phyloP scores from a whole-genome alignment of 371 early-diverging fungal genomes.

The Mortierella sp. region DNA sequence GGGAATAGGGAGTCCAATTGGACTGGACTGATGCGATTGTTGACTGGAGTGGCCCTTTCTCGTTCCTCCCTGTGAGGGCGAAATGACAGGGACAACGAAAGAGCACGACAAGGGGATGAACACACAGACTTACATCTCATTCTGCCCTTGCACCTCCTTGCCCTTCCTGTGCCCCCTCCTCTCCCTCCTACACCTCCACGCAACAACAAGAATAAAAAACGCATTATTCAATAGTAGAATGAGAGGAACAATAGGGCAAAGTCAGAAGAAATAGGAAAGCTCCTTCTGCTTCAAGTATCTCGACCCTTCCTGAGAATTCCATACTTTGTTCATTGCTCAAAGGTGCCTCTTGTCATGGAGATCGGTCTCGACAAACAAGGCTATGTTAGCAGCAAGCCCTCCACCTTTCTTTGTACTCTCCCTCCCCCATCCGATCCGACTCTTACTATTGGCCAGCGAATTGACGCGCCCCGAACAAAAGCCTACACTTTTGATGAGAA shows the following conservation, averaged over 20 bases:
- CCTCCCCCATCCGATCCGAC: neutral
- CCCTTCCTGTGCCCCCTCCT: neutral
- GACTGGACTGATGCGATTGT: conserved; percentile 16
- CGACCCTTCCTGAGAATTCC: conserved; percentile 35
- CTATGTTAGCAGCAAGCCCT: neutral
- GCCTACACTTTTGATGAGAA: neutral
- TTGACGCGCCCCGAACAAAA: neutral
- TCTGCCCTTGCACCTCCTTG: conserved; percentile 42
- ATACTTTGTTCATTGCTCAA: neutral
- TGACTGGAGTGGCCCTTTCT: neutral
- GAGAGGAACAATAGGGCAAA: neutral
- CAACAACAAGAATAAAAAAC: neutral
- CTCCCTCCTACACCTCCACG: neutral
- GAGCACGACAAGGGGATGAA: conserved; percentile 14
- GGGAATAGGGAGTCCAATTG: conserved; percentile 22
- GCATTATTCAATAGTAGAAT: neutral
- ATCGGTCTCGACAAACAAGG: conserved; percentile 14
- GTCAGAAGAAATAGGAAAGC: conserved; percentile 11
- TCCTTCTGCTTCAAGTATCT: conserved; percentile 11
- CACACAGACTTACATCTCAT: conserved; percentile 20
- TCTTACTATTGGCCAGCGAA: neutral
- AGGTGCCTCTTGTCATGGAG: neutral
- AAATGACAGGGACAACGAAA: neutral
- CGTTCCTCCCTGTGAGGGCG: neutral
- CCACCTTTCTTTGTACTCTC: neutral